Evolutionary conservation across 108 stramenopile species (phyloP).

Genomic region (Heterococcus sp.): DNA sequence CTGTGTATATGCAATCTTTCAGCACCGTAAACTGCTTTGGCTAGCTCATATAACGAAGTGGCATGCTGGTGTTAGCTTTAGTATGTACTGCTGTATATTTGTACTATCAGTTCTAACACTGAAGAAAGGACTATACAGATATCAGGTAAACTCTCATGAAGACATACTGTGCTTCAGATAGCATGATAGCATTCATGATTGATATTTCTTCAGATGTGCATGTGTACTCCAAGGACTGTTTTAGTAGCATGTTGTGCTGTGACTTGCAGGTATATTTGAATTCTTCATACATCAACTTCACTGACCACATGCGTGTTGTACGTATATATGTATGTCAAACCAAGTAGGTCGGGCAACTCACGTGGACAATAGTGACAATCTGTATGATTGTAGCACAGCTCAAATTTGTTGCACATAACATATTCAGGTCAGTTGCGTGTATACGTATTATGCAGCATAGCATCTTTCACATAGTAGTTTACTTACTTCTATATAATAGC

Average conservation of each 20-base stretch:
- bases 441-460: no score
- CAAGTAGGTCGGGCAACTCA: slow-evolving; percentile 76
- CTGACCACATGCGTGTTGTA: background rate
- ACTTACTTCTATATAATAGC: no score
- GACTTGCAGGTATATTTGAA: no score
- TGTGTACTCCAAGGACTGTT: no score
- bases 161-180: background rate
- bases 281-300: background rate
- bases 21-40: slow-evolving; percentile 43
- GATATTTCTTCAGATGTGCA: no score
- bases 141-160: slow-evolving; percentile 58
- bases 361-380: slow-evolving; percentile 90
- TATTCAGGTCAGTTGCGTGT: slow-evolving; percentile 69
- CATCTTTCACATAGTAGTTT: no score
- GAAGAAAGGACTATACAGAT: slow-evolving; percentile 80
- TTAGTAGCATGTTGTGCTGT: no score
- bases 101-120: slow-evolving; percentile 86
- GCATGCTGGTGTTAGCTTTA: slow-evolving; percentile 65
- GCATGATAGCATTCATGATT: no score
- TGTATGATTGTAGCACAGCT: slow-evolving; percentile 73
- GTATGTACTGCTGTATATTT: slow-evolving; percentile 76
- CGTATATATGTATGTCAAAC: background rate
- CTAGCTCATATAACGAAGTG: slow-evolving; percentile 56
- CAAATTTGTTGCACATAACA: slow-evolving; percentile 74
- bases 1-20: no score